Percentiles rank a stretch among this genome's conserved stretches.
These are phyloP conservation scores for Colletotrichum nymphaeae DNA, from an alignment of 2,329 filamentous ascomycete genomes.

Conservation along the genomic window DNA sequence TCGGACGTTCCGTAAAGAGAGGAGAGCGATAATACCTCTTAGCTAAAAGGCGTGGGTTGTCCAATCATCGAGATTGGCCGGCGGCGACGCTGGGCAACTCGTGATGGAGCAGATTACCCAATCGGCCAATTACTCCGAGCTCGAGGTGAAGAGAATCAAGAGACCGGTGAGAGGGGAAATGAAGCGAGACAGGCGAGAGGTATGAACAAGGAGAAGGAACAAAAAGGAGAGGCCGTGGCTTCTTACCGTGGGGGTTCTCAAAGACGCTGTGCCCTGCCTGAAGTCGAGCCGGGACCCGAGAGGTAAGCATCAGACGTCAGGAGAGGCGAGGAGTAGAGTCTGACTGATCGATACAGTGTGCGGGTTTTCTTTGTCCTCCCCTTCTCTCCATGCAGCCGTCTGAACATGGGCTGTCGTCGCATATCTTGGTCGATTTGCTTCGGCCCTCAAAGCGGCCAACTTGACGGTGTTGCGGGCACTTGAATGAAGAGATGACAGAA, in stretches of 20 bases:
- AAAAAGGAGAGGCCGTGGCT: slow-evolving; percentile 16
- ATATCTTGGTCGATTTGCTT: not conserved
- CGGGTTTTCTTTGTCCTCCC: not conserved
- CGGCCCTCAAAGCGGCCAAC: not conserved
- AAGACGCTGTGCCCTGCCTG: not conserved
- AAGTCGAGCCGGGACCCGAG: not conserved
- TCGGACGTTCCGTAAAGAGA: slow-evolving; percentile 1
- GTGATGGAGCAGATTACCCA: slow-evolving; percentile 18
- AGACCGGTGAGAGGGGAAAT: not conserved
- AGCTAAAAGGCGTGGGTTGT: slow-evolving; percentile 19
- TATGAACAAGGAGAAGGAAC: not conserved
- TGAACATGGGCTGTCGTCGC: not conserved
- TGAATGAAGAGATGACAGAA: not conserved
- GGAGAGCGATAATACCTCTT: slow-evolving; percentile 18
- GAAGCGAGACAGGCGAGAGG: not conserved
- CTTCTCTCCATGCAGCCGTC: not conserved
- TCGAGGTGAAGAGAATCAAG: not conserved
- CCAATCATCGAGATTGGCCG: slow-evolving; percentile 22
- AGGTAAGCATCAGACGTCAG: not conserved
- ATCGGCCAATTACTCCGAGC: slow-evolving; percentile 9
- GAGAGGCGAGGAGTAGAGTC: slow-evolving; percentile 2
- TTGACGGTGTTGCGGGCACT: not conserved
- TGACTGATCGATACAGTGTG: slow-evolving; percentile 4
- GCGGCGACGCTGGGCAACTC: slow-evolving; percentile 8
- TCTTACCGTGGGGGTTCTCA: slow-evolving; percentile 26